Base-by-base conservation (phyloP, 306 rosid genomes). In the Gillenia trifoliata region DNA sequence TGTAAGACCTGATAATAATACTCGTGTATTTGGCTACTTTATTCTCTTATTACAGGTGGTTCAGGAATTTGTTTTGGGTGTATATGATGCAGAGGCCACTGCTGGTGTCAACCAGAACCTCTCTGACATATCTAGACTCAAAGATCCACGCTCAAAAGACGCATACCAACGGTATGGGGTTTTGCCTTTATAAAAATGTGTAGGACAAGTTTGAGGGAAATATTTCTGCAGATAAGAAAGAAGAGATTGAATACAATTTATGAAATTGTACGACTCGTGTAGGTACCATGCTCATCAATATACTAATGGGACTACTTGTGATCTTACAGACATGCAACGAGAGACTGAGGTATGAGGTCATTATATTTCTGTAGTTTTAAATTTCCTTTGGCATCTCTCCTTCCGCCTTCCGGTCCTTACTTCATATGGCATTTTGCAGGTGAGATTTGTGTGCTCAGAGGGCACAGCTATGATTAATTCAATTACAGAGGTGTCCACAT, bases 401-500 rank as follows among this genome's bases (percentile, higher is more conserved):
- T 74, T 49, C 22, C 7, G 0, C 62, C 59, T 75, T 50, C 26
- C 7, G 0, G 25, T 72, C 75, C 30, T 13, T 60, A 59, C 38
- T 15, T 57, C 30, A 23, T 61, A 43, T 70, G 33, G 75, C 52
- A 45, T 47, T 62, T 79, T 29, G 55, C 81, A 94, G 99, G 95
- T 91, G 83, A 90, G 99, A 83, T 94, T 94, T 89, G 92, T 90
- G 66, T 94, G 99, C 88, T 83, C 97, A 2, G 97, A 92, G 81
- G 85, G 96, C 47, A 82, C 86, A 33, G 85, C 91, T 34, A 86
- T 88, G 95, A 90, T 94, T 77, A 90, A 86, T 87, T 94, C 99
- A 63, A 72, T 94, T 72, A 92, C 97, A 41, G 98, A 94, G 83
- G 83, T 94, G 79, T 87, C 99, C 74, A 94, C 99, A 36, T 94